These are phyloP conservation scores for Liriodendron chinense DNA, from an alignment of 164 flowering plant species.

Conservation along the genomic window DNA sequence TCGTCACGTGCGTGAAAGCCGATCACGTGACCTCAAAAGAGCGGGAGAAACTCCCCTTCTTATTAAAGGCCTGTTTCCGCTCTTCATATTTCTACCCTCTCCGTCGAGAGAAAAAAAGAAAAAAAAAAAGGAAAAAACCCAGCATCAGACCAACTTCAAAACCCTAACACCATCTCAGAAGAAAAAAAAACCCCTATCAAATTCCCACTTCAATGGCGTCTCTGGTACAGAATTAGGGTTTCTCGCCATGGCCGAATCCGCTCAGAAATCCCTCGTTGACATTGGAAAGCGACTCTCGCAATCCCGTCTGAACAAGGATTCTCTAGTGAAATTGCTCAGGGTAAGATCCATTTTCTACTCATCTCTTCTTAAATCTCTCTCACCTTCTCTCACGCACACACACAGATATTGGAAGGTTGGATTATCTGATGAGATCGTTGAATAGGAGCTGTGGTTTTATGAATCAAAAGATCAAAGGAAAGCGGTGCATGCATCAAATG, in stretches of 20 bases:
- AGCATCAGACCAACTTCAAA: no score
- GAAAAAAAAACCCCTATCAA: not conserved
- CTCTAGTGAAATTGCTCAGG: slow-evolving; percentile 62
- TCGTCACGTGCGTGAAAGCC: not conserved
- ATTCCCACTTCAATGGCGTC: not conserved
- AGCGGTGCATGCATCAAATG: no score
- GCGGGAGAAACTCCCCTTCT: not conserved
- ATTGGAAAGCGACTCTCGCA: slow-evolving; percentile 53
- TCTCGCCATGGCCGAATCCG: slow-evolving; percentile 31
- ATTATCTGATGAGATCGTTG: not conserved
- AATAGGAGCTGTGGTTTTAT: not conserved
- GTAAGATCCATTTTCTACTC: slow-evolving; percentile 25
- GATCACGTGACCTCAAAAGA: not conserved
- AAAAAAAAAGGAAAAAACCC: not conserved
- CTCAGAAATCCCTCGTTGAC: slow-evolving; percentile 37
- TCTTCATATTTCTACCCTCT: not conserved
- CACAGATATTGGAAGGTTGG: not conserved
- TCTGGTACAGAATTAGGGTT: not conserved
- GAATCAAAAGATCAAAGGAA: not conserved
- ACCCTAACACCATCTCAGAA: no score
- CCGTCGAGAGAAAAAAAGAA: not conserved
- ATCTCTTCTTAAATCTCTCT: not conserved
- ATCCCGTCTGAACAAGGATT: slow-evolving; percentile 64
- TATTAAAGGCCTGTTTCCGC: no score
- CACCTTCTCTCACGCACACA: not conserved